phyloP scores from a whole-genome alignment of 2,329 filamentous ascomycete species.

The Metarhizium robertsii region DNA sequence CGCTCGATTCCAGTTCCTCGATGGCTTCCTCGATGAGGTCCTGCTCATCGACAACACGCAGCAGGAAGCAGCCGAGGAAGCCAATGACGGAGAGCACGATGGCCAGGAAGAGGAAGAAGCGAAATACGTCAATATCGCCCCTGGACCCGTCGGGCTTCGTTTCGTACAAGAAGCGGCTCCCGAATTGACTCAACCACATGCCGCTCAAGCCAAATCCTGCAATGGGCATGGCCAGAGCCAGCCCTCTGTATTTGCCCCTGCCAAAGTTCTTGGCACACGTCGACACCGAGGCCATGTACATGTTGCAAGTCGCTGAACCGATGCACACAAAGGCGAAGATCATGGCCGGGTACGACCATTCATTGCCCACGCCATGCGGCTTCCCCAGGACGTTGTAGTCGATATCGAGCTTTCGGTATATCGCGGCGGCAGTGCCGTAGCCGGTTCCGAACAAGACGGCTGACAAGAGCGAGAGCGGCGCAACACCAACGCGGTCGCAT shows the following conservation, averaged over 20 bases:
- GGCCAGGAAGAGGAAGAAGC: conserved; percentile 80
- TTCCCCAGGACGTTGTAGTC: conserved; percentile 29
- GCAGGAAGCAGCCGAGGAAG: conserved; percentile 59
- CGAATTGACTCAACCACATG: conserved; percentile 91
- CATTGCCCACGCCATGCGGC: conserved; percentile 32
- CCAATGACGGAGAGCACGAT: conserved; percentile 63
- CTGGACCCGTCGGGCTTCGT: conserved; percentile 50
- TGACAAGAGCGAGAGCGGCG: conserved; percentile 64
- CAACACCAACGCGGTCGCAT: conserved; percentile 81
- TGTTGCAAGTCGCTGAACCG: conserved; percentile 73
- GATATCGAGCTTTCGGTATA: conserved; percentile 51
- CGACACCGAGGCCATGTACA: conserved; percentile 87
- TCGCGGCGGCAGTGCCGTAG: conserved; percentile 72
- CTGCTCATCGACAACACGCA: conserved; percentile 75
- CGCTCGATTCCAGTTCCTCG: conserved; percentile 83
- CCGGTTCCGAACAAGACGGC: conserved; percentile 68
- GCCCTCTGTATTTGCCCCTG: conserved; percentile 72
- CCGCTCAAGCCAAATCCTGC: conserved; percentile 88
- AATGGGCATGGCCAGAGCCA: conserved; percentile 85
- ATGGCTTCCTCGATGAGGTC: conserved; percentile 84
- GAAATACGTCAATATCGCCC: conserved; percentile 64
- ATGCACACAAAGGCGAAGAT: conserved; percentile 74
- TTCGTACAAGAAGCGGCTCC: conserved; percentile 68
- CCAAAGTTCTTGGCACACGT: conserved; percentile 98
- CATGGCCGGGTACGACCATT: conserved; percentile 74